Percentiles rank a stretch among this genome's conserved stretches.
Evolutionary conservation across 371 early-diverging fungal species (phyloP).

Genomic region (Thermomucor indicae-seudaticae): DNA sequence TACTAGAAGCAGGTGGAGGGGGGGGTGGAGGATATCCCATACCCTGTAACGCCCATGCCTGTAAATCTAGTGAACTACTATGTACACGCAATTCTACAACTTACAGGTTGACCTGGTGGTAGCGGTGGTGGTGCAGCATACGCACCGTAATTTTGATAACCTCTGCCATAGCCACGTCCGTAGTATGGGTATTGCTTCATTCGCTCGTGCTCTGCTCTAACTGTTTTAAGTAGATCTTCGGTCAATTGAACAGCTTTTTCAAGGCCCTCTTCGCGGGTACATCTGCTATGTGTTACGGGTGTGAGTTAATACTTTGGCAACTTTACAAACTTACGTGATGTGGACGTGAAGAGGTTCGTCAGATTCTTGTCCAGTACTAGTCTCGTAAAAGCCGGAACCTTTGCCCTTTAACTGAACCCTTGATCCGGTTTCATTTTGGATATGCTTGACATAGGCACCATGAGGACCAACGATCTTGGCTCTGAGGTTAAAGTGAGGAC

Average conservation of each 20-base stretch:
- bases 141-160: slow-evolving; percentile 10
- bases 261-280: slow-evolving; percentile 62
- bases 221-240: slow-evolving; percentile 73
- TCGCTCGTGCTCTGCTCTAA: slow-evolving; percentile 67
- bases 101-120: neutral
- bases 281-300: slow-evolving; percentile 26
- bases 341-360: slow-evolving; percentile 80
- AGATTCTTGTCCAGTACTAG: slow-evolving; percentile 61
- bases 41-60: neutral
- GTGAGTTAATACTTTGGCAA: neutral
- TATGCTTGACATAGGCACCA: slow-evolving; percentile 85
- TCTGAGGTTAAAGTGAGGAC: slow-evolving; percentile 71
- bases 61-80: neutral
- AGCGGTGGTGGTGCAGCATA: neutral
- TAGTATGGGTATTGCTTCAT: slow-evolving; percentile 29
- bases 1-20: slow-evolving; percentile 1
- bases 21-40: neutral
- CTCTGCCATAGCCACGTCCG: slow-evolving; percentile 22
- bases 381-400: slow-evolving; percentile 82
- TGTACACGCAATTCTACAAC: neutral
- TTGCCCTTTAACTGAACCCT: slow-evolving; percentile 77
- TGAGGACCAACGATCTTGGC: slow-evolving; percentile 86
- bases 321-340: slow-evolving; percentile 59
- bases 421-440: slow-evolving; percentile 76
- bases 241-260: slow-evolving; percentile 66